Evolutionary conservation across 768 basidiomycete species (phyloP), one percentile per base, ranked within the genome.

Genomic region (Dendrothele bispora): DNA sequence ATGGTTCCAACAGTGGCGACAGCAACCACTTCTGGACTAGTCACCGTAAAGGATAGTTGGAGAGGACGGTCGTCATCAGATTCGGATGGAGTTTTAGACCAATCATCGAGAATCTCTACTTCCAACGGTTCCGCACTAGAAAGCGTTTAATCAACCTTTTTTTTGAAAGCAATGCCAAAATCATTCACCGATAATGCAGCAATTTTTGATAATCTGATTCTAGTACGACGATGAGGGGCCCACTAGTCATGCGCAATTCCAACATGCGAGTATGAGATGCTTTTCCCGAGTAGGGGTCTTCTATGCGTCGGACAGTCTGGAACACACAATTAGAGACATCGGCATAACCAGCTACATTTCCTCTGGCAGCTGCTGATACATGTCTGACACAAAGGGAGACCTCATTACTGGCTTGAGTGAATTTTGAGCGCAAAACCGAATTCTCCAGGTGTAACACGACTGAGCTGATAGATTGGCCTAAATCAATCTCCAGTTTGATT

Each of bases 391-490:
- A 77, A 2, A 89, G 54, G 11, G 84, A 86, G 3, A 92, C 60
- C 47, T 88, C 86, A 37, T 82, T 79, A 12, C 72, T 59, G 36
- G 64, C 62, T 24, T 83, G 82, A 7, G 83, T 84, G 37, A 93
- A 64, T 49, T 76, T 78, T 14, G 86, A 88, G 17, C 83, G 78
- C 37, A 93, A 57, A 18, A 86, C 68, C 7, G 83, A 74, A 41
- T 87, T 74, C 20, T 73, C 68, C 45, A 95, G 69, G 49, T 84
- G 75, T 22, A 97, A 69, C 24, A 77, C 79, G 39, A 88, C 70
- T 24, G 73, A 75, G 47, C 86, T 85, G 55, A 98, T 94, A 1
- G 88, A 88, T 58, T 90, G 88, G 7, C 91, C 91, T 22, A 98
- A 79, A 60, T 97, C 90, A 5, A 89, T 78, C 39, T 84, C 81